Evolutionary conservation across 176 grass and related monocot genomes (phyloP).

Genomic region (Rhynchospora pubera): DNA sequence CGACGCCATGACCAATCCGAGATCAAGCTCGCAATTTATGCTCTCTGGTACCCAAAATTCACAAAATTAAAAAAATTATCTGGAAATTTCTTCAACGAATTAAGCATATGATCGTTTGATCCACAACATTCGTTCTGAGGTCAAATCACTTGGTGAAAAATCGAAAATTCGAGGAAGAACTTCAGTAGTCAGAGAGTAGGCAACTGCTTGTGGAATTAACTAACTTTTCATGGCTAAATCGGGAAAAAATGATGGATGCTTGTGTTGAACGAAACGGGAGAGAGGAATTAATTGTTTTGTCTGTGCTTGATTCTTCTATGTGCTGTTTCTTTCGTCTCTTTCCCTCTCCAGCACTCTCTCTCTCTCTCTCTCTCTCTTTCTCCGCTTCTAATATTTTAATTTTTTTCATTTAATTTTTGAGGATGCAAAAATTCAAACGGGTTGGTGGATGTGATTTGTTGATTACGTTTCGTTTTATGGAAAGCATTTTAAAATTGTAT

Average conservation of each 20-base stretch:
- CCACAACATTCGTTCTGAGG: not conserved
- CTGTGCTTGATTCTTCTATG: not conserved
- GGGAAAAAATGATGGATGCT: not conserved
- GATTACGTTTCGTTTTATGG: not conserved
- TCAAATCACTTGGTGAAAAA: conserved; percentile 24
- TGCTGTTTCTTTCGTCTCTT: not conserved
- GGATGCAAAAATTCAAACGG: conserved; percentile 5
- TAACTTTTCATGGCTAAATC: not conserved
- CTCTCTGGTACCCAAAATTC: not conserved
- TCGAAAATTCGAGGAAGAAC: not conserved
- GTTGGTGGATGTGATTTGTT: conserved; percentile 7
- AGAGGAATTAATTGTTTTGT: not conserved
- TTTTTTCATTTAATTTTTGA: conserved; percentile 2
- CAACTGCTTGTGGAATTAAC: not conserved
- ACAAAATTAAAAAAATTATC: not conserved
- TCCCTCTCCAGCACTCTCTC: not conserved
- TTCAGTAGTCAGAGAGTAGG: not conserved
- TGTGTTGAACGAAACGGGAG: not conserved
- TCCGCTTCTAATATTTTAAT: conserved; percentile 8
- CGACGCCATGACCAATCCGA: conserved; percentile 55
- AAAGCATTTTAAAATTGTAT: not conserved
- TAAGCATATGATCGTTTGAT: conserved; percentile 31
- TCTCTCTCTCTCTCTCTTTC: not conserved
- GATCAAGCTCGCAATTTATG: not conserved
- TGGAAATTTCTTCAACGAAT: not conserved